Conservation (phyloP, 2,329 filamentous ascomycete species). For the Cordyceps cateniannulata region DNA sequence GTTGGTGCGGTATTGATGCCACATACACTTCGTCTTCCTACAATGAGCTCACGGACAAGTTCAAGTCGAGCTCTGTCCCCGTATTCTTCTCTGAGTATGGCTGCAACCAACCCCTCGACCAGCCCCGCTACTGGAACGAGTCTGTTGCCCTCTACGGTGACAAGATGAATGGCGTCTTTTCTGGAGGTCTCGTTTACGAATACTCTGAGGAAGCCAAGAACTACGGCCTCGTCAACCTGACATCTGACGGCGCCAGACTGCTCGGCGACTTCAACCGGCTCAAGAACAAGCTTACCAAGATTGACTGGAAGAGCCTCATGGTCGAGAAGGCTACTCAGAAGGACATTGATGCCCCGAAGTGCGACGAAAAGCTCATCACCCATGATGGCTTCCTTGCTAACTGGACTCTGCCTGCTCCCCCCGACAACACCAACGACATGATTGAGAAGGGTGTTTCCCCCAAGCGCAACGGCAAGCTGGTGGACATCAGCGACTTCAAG, state of each 20-base stretch:
- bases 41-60: slow-evolving; percentile 56
- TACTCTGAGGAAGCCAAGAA: slow-evolving; percentile 65
- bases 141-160: slow-evolving; percentile 64
- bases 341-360: slow-evolving; percentile 50
- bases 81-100: slow-evolving; percentile 80
- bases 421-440: slow-evolving; percentile 60
- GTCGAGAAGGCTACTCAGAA: slow-evolving; percentile 50
- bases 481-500: slow-evolving; percentile 59
- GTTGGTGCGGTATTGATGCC: slow-evolving; percentile 59
- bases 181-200: slow-evolving; percentile 76
- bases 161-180: slow-evolving; percentile 62
- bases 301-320: slow-evolving; percentile 66
- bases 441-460: slow-evolving; percentile 69
- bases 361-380: slow-evolving; percentile 60
- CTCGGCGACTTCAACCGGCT: slow-evolving; percentile 67
- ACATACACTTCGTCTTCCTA: slow-evolving; percentile 58
- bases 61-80: slow-evolving; percentile 60
- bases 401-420: slow-evolving; percentile 69
- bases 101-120: slow-evolving; percentile 56
- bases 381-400: slow-evolving; percentile 63
- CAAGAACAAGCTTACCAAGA: slow-evolving; percentile 64
- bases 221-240: slow-evolving; percentile 59
- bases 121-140: slow-evolving; percentile 71
- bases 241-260: slow-evolving; percentile 50
- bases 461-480: slow-evolving; percentile 59